Conservation (phyloP, 2,329 filamentous ascomycete species). For the Calcarisporium arbuscula region DNA sequence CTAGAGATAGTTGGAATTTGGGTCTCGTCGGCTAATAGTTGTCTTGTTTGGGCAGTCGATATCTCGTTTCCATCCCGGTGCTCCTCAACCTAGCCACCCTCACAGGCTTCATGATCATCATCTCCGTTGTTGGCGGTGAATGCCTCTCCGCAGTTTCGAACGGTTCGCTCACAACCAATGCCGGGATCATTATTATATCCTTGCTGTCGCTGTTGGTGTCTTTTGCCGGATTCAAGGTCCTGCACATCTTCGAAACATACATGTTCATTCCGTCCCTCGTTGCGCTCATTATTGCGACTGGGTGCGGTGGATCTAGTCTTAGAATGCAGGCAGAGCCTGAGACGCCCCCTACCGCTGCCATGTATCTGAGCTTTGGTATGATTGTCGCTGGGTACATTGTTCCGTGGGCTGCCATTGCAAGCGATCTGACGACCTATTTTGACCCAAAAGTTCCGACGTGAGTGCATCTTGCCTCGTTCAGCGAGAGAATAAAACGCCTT, state of each 20-base stretch:
- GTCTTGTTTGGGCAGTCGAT: conserved; percentile 30
- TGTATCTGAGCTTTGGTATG: conserved; percentile 51
- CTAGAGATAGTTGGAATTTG: not conserved
- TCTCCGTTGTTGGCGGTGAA: conserved; percentile 54
- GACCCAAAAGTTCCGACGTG: conserved; percentile 47
- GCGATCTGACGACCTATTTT: conserved; percentile 57
- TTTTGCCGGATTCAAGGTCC: conserved; percentile 52
- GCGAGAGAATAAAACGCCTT: too few species aligned
- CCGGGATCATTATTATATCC: conserved; percentile 56
- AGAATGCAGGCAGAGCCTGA: conserved; percentile 37
- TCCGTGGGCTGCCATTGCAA: conserved; percentile 52
- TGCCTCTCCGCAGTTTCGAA: conserved; percentile 48
- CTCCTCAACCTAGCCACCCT: conserved; percentile 57
- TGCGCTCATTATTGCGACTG: conserved; percentile 47
- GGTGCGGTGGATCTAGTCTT: conserved; percentile 45
- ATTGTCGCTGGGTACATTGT: conserved; percentile 59
- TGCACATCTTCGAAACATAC: conserved; percentile 53
- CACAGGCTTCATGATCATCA: conserved; percentile 57
- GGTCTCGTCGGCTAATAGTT: not conserved
- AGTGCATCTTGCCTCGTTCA: conserved; percentile 20
- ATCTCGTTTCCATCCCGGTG: conserved; percentile 52
- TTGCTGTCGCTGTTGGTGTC: conserved; percentile 52
- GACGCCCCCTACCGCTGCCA: conserved; percentile 34
- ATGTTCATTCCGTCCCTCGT: conserved; percentile 51
- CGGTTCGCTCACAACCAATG: conserved; percentile 41